These are phyloP conservation scores for Clarireedia monteithiana DNA, from an alignment of 2,329 filamentous ascomycete species.

Conservation along the genomic window DNA sequence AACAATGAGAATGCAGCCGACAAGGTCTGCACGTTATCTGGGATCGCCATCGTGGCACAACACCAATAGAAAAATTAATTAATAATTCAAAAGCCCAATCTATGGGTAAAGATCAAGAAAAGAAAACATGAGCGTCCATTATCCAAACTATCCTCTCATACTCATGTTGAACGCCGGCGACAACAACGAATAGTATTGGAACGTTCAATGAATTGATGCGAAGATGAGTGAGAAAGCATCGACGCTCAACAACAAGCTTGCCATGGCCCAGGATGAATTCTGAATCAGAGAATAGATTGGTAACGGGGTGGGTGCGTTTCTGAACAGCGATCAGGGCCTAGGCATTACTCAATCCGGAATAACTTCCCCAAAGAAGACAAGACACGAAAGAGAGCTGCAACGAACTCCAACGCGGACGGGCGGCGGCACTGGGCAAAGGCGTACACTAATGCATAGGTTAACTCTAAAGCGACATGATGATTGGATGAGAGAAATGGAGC, in stretches of 20 bases:
- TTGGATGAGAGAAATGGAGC: background rate
- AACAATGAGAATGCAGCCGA: conserved; percentile 30
- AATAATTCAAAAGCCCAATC: conserved; percentile 25
- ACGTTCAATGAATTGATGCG: conserved; percentile 11
- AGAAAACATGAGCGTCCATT: conserved; percentile 20
- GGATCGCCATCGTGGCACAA: conserved; percentile 23
- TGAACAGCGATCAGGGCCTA: conserved; percentile 14
- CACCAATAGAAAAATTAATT: conserved; percentile 19
- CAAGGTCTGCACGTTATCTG: conserved; percentile 27
- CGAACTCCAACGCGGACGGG: conserved; percentile 7
- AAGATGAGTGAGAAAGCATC: background rate
- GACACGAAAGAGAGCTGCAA: conserved; percentile 4
- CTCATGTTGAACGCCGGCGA: conserved; percentile 18
- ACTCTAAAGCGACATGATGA: background rate
- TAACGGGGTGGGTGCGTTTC: background rate
- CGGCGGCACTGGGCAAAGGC: background rate
- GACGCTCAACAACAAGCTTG: background rate
- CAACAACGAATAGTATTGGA: conserved; percentile 16
- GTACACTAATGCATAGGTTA: background rate
- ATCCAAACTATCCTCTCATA: conserved; percentile 18
- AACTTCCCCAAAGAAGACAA: background rate
- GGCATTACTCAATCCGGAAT: conserved; percentile 5
- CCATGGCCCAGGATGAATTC: background rate
- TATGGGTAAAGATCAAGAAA: conserved; percentile 26
- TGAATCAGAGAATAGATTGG: background rate